These are phyloP conservation scores for Porpolomopsis calyptriformis DNA, from an alignment of 768 basidiomycete genomes.

Conservation along the genomic window DNA sequence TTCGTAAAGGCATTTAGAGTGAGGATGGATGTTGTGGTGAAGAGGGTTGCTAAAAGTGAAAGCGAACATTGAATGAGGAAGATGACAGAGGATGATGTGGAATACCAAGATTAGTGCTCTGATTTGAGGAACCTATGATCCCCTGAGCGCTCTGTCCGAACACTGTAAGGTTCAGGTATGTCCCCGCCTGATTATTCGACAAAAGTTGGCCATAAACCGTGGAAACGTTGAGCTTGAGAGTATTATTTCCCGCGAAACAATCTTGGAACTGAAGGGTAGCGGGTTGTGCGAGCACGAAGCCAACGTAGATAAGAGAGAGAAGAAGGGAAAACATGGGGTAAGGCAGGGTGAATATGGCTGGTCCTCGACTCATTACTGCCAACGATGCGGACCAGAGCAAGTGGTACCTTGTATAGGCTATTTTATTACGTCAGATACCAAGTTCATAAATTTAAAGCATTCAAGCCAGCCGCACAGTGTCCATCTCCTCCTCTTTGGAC, in stretches of 20 bases:
- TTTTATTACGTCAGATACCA: neutral
- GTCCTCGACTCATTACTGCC: neutral
- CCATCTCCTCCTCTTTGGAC: too few relatives aligned
- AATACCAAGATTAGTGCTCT: conserved; percentile 58
- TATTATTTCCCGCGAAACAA: conserved; percentile 48
- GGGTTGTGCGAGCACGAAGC: conserved; percentile 38
- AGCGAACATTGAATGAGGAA: conserved; percentile 9
- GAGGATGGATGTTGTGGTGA: conserved; percentile 70
- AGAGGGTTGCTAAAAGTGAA: conserved; percentile 60
- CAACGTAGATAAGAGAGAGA: conserved; percentile 16
- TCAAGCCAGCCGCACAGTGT: too few relatives aligned
- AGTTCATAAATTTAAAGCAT: too few relatives aligned
- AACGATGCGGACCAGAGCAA: neutral
- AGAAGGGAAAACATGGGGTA: conserved; percentile 7
- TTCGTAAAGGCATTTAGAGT: conserved; percentile 67
- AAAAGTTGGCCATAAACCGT: conserved; percentile 66
- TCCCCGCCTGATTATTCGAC: conserved; percentile 29
- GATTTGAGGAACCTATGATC: conserved; percentile 50
- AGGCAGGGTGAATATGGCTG: too few relatives aligned
- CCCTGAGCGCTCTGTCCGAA: conserved; percentile 51
- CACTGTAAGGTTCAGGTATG: conserved; percentile 60
- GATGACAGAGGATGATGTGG: conserved; percentile 11
- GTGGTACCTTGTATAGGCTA: too few relatives aligned
- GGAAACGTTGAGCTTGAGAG: conserved; percentile 53
- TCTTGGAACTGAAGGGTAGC: conserved; percentile 54